Percentiles rank a stretch among this genome's conserved stretches.
Conservation (phyloP, 2,329 filamentous ascomycete genomes). For the Tolypocladium nubicola region DNA sequence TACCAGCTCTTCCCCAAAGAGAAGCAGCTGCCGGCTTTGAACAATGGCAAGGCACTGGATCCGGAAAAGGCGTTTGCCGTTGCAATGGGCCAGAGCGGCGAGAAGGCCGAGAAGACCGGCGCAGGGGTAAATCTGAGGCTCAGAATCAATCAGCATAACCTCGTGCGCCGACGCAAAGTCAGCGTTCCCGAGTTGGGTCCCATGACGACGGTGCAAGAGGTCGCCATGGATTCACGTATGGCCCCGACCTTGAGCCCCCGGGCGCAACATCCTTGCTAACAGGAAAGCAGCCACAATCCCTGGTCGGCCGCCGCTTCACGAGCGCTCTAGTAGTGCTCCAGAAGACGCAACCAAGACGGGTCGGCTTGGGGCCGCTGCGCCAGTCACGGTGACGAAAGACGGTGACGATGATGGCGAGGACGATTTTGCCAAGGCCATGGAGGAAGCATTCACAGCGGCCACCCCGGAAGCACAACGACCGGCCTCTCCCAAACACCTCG, state of each 20-base stretch:
- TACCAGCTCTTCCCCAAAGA: constrained; percentile 52
- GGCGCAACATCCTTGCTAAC: not conserved
- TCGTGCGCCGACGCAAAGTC: constrained; percentile 49
- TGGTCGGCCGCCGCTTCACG: constrained; percentile 51
- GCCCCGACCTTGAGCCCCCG: not conserved
- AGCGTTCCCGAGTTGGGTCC: constrained; percentile 55
- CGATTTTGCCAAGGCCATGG: constrained; percentile 11
- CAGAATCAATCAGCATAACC: constrained; percentile 46
- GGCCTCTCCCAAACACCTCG: constrained; percentile 42
- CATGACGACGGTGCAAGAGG: constrained; percentile 59
- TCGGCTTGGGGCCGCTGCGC: constrained; percentile 4
- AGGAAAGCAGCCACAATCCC: constrained; percentile 49
- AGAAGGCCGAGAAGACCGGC: constrained; percentile 28
- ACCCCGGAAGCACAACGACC: constrained; percentile 14
- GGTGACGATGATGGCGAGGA: constrained; percentile 11
- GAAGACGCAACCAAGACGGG: constrained; percentile 1
- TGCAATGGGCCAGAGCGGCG: constrained; percentile 28
- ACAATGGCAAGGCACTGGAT: constrained; percentile 34
- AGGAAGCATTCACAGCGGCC: constrained; percentile 14
- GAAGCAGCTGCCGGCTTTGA: constrained; percentile 30
- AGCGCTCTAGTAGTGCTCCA: constrained; percentile 54
- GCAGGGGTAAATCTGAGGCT: constrained; percentile 30
- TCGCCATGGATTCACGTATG: constrained; percentile 62
- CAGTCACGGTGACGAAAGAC: not conserved
- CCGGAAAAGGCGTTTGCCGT: constrained; percentile 37